A percentile compares a stretch with the other conserved stretches of the same genome.
Conservation (phyloP, 768 basidiomycete species). For the Suillus ampliporus region DNA sequence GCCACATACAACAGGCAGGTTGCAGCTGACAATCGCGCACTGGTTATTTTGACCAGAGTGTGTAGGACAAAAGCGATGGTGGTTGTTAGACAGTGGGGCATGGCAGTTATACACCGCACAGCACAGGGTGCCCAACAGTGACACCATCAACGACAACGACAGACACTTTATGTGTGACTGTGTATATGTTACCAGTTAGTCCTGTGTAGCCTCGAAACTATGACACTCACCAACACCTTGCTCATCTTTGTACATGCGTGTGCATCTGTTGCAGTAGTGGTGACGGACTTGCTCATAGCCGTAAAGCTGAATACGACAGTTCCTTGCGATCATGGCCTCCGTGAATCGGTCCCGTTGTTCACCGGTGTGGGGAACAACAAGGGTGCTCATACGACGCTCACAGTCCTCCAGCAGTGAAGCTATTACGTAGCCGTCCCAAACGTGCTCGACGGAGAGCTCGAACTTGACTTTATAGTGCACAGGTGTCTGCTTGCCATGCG, state of each 20-base stretch:
- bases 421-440: slow-evolving; percentile 39
- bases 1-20: too few species aligned
- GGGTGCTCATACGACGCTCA: slow-evolving; percentile 2
- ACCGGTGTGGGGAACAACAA: slow-evolving; percentile 33
- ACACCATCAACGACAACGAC: slow-evolving; percentile 30
- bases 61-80: neutral
- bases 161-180: neutral
- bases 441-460: slow-evolving; percentile 30
- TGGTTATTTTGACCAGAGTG: too few species aligned
- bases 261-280: slow-evolving; percentile 35
- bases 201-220: too few species aligned
- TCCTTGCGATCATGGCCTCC: slow-evolving; percentile 31
- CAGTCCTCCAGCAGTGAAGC: slow-evolving; percentile 32
- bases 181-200: too few species aligned
- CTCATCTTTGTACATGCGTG: slow-evolving; percentile 17
- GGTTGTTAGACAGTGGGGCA: slow-evolving; percentile 18
- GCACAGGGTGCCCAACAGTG: slow-evolving; percentile 22
- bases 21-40: too few species aligned
- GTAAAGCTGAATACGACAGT: slow-evolving; percentile 23
- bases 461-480: slow-evolving; percentile 29
- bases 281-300: slow-evolving; percentile 31
- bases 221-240: slow-evolving; percentile 11
- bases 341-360: slow-evolving; percentile 32
- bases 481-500: slow-evolving; percentile 13
- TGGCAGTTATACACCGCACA: slow-evolving; percentile 20